Conservation (phyloP, 306 rosid genomes). For the Begonia masoniana region DNA sequence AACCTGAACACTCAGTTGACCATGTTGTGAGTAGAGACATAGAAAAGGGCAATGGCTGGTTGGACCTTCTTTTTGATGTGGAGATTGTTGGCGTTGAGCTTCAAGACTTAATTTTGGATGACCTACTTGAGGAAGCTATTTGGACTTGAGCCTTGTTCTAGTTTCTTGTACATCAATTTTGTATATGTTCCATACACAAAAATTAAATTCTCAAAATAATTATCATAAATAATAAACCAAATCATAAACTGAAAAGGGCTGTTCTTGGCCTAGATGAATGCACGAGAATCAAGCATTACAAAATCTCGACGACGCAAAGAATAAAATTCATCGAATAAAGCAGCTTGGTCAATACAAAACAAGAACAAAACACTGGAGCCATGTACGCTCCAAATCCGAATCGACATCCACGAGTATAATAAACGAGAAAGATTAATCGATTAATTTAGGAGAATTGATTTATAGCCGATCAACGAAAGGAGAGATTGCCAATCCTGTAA, state of each 20-base stretch:
- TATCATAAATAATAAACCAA: neutral
- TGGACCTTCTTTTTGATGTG: constrained; percentile 71
- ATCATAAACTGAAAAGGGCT: too few relatives aligned
- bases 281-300: too few relatives aligned
- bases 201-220: neutral
- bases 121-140: constrained; percentile 47
- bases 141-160: neutral
- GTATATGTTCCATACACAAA: neutral
- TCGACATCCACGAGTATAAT: too few relatives aligned
- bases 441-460: too few relatives aligned
- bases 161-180: neutral
- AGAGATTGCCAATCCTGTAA: neutral
- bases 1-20: constrained; percentile 33
- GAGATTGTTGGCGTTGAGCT: constrained; percentile 68
- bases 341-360: too few relatives aligned
- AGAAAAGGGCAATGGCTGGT: constrained; percentile 56
- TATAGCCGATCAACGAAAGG: too few relatives aligned
- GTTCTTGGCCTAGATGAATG: too few relatives aligned
- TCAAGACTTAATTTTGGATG: constrained; percentile 63
- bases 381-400: too few relatives aligned
- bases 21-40: constrained; percentile 43
- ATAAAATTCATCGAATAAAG: too few relatives aligned
- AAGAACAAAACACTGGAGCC: too few relatives aligned
- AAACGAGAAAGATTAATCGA: too few relatives aligned
- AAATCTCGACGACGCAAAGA: too few relatives aligned